Evolutionary conservation across 768 basidiomycete genomes (phyloP).

Genomic region (Candolleomyces eurysporus): DNA sequence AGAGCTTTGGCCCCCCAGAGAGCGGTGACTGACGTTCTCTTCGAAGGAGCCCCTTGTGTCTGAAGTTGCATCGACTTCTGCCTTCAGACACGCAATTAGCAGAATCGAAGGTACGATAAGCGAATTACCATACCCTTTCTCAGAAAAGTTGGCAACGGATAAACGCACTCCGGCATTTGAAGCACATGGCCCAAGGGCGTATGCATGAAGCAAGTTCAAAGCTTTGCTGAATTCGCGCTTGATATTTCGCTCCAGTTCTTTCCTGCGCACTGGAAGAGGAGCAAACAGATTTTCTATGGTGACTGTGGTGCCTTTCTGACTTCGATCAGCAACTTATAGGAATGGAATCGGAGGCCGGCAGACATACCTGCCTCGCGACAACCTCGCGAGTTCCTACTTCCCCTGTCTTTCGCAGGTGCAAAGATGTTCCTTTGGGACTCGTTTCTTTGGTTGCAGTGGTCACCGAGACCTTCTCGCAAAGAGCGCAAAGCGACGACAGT

Average conservation of each 20-base stretch:
- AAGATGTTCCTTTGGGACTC: constrained; percentile 73
- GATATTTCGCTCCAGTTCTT: constrained; percentile 84
- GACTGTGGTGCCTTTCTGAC: constrained; percentile 87
- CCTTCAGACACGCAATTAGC: constrained; percentile 28
- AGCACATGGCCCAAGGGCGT: constrained; percentile 86
- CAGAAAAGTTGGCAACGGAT: constrained; percentile 63
- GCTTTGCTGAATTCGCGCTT: constrained; percentile 92
- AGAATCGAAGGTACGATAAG: neutral
- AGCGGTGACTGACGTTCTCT: constrained; percentile 62
- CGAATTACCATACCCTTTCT: constrained; percentile 59
- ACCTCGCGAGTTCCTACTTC: constrained; percentile 54
- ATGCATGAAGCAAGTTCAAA: constrained; percentile 77
- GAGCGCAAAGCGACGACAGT: constrained; percentile 86
- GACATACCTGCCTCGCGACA: constrained; percentile 73
- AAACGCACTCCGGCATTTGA: constrained; percentile 71
- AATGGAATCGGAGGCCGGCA: neutral
- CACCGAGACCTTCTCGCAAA: constrained; percentile 67
- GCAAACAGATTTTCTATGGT: constrained; percentile 69
- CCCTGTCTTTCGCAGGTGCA: constrained; percentile 74
- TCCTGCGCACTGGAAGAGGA: constrained; percentile 84
- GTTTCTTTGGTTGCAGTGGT: constrained; percentile 70
- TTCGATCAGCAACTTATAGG: neutral
- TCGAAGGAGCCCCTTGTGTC: constrained; percentile 64
- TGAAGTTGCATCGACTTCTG: constrained; percentile 67
- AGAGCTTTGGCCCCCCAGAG: constrained; percentile 86